phyloP scores from a whole-genome alignment of 495 filamentous ascomycete genomes.

The Aspergillus affinis region DNA sequence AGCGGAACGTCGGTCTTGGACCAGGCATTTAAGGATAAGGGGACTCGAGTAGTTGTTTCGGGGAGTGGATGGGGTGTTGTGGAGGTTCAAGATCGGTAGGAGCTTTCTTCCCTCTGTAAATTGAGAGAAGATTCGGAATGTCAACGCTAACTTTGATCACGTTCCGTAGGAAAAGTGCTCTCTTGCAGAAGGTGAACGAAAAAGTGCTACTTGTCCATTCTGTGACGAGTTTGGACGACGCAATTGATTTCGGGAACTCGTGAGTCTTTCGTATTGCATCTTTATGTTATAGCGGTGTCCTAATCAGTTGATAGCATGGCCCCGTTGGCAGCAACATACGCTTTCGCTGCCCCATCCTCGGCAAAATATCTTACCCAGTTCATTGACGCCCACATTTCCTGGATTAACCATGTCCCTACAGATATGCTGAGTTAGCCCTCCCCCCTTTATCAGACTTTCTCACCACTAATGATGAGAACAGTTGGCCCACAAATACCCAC shows the following conservation, averaged over 20 bases:
- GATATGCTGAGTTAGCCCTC: constrained; percentile 38
- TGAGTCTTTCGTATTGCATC: constrained; percentile 12
- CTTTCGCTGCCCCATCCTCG: constrained; percentile 45
- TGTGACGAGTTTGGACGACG: constrained; percentile 45
- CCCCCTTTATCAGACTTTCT: not conserved
- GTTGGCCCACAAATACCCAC: constrained; percentile 43
- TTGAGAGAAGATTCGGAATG: not conserved
- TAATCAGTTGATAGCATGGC: constrained; percentile 1
- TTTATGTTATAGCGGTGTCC: not conserved
- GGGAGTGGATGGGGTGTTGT: constrained; percentile 34
- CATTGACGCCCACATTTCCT: constrained; percentile 44
- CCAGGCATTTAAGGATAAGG: constrained; percentile 24
- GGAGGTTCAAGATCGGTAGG: constrained; percentile 31
- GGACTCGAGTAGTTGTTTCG: constrained; percentile 25
- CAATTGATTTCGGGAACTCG: constrained; percentile 40
- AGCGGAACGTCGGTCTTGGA: constrained; percentile 20
- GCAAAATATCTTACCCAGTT: constrained; percentile 56
- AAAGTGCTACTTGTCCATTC: constrained; percentile 38
- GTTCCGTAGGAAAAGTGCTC: constrained; percentile 22
- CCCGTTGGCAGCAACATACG: constrained; percentile 45
- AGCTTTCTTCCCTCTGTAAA: not conserved
- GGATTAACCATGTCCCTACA: constrained; percentile 51
- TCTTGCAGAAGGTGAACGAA: constrained; percentile 32
- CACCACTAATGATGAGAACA: constrained; percentile 4
- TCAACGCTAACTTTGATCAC: not conserved